A percentile compares a stretch with the other conserved stretches of the same genome.
These are phyloP conservation scores for Acidiella bohemica DNA, from an alignment of 495 filamentous ascomycete species.

Conservation along the genomic window DNA sequence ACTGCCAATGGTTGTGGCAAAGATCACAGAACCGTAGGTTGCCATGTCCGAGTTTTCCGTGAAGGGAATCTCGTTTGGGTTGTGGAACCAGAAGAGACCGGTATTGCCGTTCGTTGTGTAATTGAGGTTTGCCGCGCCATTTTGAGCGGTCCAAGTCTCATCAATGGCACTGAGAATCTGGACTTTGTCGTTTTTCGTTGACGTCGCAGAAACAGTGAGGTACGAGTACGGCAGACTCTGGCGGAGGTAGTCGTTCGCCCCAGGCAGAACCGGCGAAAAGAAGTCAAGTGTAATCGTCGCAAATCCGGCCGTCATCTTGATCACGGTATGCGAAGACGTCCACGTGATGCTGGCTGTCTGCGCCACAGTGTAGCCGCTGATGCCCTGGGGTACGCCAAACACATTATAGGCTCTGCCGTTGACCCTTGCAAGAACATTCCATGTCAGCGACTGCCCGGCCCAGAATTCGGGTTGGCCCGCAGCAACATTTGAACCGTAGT, in stretches of 20 bases:
- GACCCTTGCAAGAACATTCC: constrained; percentile 8
- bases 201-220: constrained; percentile 5
- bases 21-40: constrained; percentile 1
- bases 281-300: constrained; percentile 10
- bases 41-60: constrained; percentile 3
- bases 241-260: constrained; percentile 1
- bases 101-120: constrained; percentile 1
- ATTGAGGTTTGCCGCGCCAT: constrained; percentile 3
- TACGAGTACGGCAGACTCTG: constrained; percentile 13
- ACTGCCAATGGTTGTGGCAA: constrained; percentile 1
- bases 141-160: constrained; percentile 10
- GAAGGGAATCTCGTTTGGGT: constrained; percentile 1
- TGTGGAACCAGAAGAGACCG: constrained; percentile 8
- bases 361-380: not conserved
- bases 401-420: constrained; percentile 5
- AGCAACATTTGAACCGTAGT: constrained; percentile 1
- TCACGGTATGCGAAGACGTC: constrained; percentile 11
- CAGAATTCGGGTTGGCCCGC: constrained; percentile 9
- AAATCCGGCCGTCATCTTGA: constrained; percentile 6
- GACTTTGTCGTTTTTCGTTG: not conserved
- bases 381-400: constrained; percentile 3
- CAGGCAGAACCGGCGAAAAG: constrained; percentile 13
- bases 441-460: constrained; percentile 7
- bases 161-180: constrained; percentile 10
- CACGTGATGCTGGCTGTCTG: constrained; percentile 4